phyloP scores from a whole-genome alignment of 768 basidiomycete genomes.

The Hebeloma cylindrosporum region DNA sequence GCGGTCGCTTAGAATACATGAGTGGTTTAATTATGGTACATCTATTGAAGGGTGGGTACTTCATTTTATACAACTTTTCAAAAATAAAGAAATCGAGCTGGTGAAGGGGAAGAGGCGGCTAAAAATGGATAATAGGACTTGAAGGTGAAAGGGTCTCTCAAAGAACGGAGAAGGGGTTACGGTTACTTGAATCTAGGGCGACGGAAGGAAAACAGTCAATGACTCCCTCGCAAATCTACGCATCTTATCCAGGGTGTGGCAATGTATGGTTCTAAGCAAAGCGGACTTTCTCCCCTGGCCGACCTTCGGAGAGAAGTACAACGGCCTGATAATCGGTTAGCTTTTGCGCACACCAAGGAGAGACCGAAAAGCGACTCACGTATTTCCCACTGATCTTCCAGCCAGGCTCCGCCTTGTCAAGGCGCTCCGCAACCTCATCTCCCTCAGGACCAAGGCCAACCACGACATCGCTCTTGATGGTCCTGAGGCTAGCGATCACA shows the following conservation, averaged over 20 bases:
- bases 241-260: not conserved
- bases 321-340: conserved; percentile 57
- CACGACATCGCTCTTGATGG: conserved; percentile 95
- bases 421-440: conserved; percentile 67
- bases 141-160: not conserved
- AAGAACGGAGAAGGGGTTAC: too few relatives aligned
- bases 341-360: conserved; percentile 1
- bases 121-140: not conserved
- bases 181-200: too few relatives aligned
- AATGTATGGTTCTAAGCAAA: conserved; percentile 43
- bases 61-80: too few relatives aligned
- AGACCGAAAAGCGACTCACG: conserved; percentile 47
- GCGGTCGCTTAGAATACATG: too few relatives aligned
- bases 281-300: conserved; percentile 85
- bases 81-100: not conserved
- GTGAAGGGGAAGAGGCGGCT: not conserved
- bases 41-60: too few relatives aligned
- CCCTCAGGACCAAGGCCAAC: conserved; percentile 76
- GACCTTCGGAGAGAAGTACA: conserved; percentile 82
- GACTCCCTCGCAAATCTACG: too few relatives aligned
- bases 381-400: conserved; percentile 99
- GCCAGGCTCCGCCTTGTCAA: conserved; percentile 86
- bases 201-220: too few relatives aligned
- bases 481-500: conserved; percentile 80
- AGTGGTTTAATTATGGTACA: too few relatives aligned